Evolutionary conservation across 257 asterid genomes (phyloP), one percentile per base, ranked within the genome.

Genomic region (Petunia axillaris): DNA sequence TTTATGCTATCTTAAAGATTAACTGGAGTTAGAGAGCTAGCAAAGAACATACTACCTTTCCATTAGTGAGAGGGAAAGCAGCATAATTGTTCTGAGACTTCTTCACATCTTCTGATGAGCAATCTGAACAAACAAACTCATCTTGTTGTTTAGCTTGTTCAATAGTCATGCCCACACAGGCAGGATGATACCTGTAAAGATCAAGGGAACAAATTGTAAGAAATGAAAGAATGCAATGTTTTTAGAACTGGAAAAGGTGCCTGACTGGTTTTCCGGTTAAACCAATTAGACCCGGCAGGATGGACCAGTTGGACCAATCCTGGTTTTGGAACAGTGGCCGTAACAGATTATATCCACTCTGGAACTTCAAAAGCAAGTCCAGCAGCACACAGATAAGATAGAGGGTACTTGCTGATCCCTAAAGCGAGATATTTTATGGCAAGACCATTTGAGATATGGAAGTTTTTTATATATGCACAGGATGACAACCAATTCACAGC

Each of bases 151-250:
- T 91, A 3, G 91, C 89, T 78, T 91, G 86, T 43, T 90, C 92
- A 55, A 77, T 39, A 5, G 89, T 87, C 93, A 88, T 79, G 6
- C 86, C 87, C 35, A 91, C 84, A 84, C 97, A 93, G 66, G 81
- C 85, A 3, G 97, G 97, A 88, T 93, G 97, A 82, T 83, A 93
- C 97, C 97, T 91, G 80, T 70, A 78, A 78, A 81, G 65, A 46
- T 41, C 83, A 73, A 15, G 53, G 74, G 11, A 65, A 14, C 44
- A 16, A 5, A 39, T 46, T 0, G 9, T 59, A 36, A 10, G 78
- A 57, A 76, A 70, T 25, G 59, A 46, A 46, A 35, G 62, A 43
- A 11, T 11, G 44, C 59, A 25, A 10, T 70, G 41, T 16, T 70
- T 46, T 48, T 35, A 48, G 46, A 48, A 50, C 13, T 48, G 35